Evolutionary conservation across 495 filamentous ascomycete genomes (phyloP).

Genomic region (Penicillium ochrochloron): DNA sequence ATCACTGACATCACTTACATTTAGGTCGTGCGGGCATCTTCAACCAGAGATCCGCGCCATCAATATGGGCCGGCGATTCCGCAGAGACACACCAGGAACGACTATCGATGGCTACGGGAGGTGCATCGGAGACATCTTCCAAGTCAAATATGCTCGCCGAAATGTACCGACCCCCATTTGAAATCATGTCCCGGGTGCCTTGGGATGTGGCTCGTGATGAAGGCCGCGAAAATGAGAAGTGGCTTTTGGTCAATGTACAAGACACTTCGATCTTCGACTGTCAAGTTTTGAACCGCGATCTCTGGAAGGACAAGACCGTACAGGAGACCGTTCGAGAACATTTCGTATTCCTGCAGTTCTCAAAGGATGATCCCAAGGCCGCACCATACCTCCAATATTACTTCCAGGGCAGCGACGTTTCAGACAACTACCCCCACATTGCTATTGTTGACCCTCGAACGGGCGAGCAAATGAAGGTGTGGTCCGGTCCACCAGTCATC

Average conservation of each 20-base stretch:
- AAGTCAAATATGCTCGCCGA: constrained; percentile 80
- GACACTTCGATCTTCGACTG: constrained; percentile 90
- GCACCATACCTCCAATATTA: constrained; percentile 87
- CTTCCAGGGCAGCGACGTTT: constrained; percentile 71
- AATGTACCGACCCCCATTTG: constrained; percentile 88
- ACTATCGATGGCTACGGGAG: constrained; percentile 68
- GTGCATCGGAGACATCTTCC: constrained; percentile 70
- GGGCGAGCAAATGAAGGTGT: constrained; percentile 95
- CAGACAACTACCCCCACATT: constrained; percentile 90
- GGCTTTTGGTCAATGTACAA: constrained; percentile 94
- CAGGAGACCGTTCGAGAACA: constrained; percentile 82
- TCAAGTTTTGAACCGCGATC: constrained; percentile 88
- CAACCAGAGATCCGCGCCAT: constrained; percentile 70
- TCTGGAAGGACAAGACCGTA: constrained; percentile 87
- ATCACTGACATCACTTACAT: not conserved
- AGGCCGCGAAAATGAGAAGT: constrained; percentile 85
- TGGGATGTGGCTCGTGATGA: constrained; percentile 83
- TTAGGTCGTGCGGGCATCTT: constrained; percentile 75
- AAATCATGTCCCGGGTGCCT: constrained; percentile 73
- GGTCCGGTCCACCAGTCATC: constrained; percentile 82
- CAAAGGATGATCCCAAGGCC: constrained; percentile 76
- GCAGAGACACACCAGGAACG: constrained; percentile 51
- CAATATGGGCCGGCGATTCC: constrained; percentile 73
- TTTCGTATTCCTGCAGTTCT: constrained; percentile 93
- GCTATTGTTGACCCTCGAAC: constrained; percentile 95